phyloP scores from a whole-genome alignment of 1,284 basidiomycete species.

The Leccinum fuscescens region DNA sequence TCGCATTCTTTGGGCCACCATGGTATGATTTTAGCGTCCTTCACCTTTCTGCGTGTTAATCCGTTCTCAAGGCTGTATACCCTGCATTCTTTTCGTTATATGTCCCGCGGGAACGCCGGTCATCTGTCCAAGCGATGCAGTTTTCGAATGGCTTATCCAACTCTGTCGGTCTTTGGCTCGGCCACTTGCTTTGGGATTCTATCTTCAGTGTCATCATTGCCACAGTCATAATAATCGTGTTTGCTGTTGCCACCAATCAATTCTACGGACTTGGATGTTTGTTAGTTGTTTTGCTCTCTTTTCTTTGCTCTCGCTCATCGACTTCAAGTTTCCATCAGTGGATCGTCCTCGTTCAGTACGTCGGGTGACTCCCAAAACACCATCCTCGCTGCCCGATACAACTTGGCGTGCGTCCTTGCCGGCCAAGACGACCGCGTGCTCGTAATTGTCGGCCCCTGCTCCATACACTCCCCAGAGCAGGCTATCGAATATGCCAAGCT shows the following conservation, averaged over 20 bases:
- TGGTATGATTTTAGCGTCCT: slow-evolving; percentile 45
- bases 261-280: slow-evolving; percentile 71
- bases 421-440: slow-evolving; percentile 84
- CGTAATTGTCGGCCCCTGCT: slow-evolving; percentile 94
- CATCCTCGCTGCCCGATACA: slow-evolving; percentile 77
- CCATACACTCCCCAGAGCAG: slow-evolving; percentile 88
- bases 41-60: background rate
- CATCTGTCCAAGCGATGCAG: slow-evolving; percentile 75
- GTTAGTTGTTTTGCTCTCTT: slow-evolving; percentile 40
- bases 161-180: slow-evolving; percentile 75
- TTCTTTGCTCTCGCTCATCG: slow-evolving; percentile 1
- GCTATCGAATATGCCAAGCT: slow-evolving; percentile 87
- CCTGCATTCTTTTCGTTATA: slow-evolving; percentile 81
- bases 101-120: slow-evolving; percentile 64
- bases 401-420: slow-evolving; percentile 74
- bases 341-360: slow-evolving; percentile 70
- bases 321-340: slow-evolving; percentile 43
- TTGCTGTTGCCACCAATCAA: slow-evolving; percentile 54
- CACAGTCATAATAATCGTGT: slow-evolving; percentile 62
- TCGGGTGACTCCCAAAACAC: slow-evolving; percentile 59
- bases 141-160: slow-evolving; percentile 74
- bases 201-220: slow-evolving; percentile 57
- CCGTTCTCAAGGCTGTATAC: slow-evolving; percentile 55
- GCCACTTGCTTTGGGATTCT: slow-evolving; percentile 75
- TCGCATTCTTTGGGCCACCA: slow-evolving; percentile 64